A percentile compares a stretch with the other conserved stretches of the same genome.
Conservation (phyloP, 805 yeast species). For the Suhomyces kilbournensis region DNA sequence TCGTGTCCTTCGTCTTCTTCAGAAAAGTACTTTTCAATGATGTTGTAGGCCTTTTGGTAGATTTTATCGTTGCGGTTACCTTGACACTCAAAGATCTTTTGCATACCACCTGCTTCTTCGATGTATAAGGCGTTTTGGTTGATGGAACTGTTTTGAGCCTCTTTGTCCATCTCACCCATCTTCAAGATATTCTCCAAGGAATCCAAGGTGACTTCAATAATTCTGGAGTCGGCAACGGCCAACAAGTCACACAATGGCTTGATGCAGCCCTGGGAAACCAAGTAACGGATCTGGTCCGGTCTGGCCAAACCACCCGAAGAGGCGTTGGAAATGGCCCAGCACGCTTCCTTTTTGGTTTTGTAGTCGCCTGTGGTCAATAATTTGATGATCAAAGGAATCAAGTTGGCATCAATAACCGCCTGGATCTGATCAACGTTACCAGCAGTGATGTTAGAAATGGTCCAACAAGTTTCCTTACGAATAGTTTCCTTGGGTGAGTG, state of each 20-base stretch:
- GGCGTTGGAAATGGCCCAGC: conserved; percentile 99
- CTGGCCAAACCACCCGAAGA: conserved; percentile 89
- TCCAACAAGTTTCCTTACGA: conserved; percentile 98
- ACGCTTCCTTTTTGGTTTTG: conserved; percentile 96
- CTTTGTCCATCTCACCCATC: conserved; percentile 92
- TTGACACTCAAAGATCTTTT: conserved; percentile 91
- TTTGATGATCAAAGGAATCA: conserved; percentile 87
- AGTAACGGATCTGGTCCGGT: conserved; percentile 91
- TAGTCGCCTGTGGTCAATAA: conserved; percentile 80
- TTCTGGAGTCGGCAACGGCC: conserved; percentile 82
- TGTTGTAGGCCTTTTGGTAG: conserved; percentile 84
- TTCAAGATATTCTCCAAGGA: conserved; percentile 90
- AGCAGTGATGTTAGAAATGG: conserved; percentile 95
- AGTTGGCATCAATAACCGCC: conserved; percentile 91
- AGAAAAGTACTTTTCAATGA: conserved; percentile 87
- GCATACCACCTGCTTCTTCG: conserved; percentile 99
- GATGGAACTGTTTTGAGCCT: conserved; percentile 60
- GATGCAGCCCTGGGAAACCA: conserved; percentile 93
- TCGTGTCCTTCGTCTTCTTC: conserved; percentile 74
- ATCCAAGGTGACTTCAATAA: conserved; percentile 92
- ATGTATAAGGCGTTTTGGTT: conserved; percentile 89
- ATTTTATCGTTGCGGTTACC: conserved; percentile 87
- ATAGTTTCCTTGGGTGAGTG: conserved; percentile 86
- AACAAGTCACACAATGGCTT: conserved; percentile 94
- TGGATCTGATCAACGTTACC: conserved; percentile 95